A percentile compares a stretch with the other conserved stretches of the same genome.
phyloP scores from a whole-genome alignment of 2,329 filamentous ascomycete genomes.

The Paecilomyces formosus region DNA sequence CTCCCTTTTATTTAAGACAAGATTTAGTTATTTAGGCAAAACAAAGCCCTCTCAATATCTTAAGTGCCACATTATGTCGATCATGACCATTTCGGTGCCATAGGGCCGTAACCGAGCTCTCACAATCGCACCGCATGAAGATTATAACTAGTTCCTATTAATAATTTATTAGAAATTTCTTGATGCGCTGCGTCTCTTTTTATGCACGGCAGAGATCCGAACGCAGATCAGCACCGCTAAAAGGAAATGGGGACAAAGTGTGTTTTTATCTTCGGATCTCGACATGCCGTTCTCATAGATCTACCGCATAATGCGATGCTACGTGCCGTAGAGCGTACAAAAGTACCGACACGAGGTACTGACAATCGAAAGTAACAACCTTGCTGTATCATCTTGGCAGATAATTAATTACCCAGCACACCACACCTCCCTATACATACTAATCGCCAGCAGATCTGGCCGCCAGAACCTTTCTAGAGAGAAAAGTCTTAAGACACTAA shows the following conservation, averaged over 20 bases:
- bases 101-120: background rate
- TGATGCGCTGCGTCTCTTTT: background rate
- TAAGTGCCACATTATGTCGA: background rate
- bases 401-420: too few relatives aligned
- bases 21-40: background rate
- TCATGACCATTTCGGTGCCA: background rate
- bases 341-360: background rate
- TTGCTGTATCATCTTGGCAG: background rate
- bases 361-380: background rate
- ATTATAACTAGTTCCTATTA: background rate
- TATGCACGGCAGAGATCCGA: background rate
- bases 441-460: background rate
- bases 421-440: background rate
- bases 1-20: background rate
- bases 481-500: background rate
- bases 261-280: background rate
- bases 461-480: background rate
- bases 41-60: background rate
- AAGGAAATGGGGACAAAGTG: background rate
- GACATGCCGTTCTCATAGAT: background rate
- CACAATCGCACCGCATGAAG: background rate
- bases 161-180: background rate
- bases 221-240: background rate
- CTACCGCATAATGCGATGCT: background rate
- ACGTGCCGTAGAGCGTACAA: background rate